Conservation (phyloP, 1,284 basidiomycete species). For the Ganoderma sinense region DNA sequence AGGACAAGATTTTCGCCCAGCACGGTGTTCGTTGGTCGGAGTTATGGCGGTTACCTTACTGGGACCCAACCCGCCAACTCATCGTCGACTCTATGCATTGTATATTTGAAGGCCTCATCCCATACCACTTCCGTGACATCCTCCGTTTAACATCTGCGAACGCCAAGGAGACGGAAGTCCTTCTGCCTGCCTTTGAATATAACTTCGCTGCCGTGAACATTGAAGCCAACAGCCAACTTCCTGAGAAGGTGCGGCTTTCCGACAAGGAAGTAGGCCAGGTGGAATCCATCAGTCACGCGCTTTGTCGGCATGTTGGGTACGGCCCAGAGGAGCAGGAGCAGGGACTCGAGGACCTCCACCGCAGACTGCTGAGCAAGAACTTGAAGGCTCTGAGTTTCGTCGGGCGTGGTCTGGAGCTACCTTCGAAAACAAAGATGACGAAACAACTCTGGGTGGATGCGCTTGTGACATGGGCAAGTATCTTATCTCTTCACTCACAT, state of each 20-base stretch:
- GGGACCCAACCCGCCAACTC: slow-evolving; percentile 39
- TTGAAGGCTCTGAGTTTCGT: slow-evolving; percentile 13
- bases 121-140: slow-evolving; percentile 35
- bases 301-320: not conserved
- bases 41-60: slow-evolving; percentile 42
- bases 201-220: slow-evolving; percentile 11
- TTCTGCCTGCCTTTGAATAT: slow-evolving; percentile 5
- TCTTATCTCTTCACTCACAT: not conserved
- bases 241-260: slow-evolving; percentile 1
- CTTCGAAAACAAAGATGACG: slow-evolving; percentile 1
- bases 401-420: slow-evolving; percentile 3
- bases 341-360: slow-evolving; percentile 5
- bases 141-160: slow-evolving; percentile 26
- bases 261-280: slow-evolving; percentile 10
- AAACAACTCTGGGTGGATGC: slow-evolving; percentile 8
- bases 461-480: slow-evolving; percentile 12
- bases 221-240: not conserved
- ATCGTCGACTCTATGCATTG: slow-evolving; percentile 44
- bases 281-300: slow-evolving; percentile 1
- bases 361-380: slow-evolving; percentile 3
- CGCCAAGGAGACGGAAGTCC: slow-evolving; percentile 2
- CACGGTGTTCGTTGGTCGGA: slow-evolving; percentile 41
- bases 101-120: slow-evolving; percentile 36
- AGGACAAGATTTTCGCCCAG: slow-evolving; percentile 29
- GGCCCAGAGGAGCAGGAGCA: not conserved